phyloP scores from a whole-genome alignment of 1,139 yeast species.

The Pichia terricola region DNA sequence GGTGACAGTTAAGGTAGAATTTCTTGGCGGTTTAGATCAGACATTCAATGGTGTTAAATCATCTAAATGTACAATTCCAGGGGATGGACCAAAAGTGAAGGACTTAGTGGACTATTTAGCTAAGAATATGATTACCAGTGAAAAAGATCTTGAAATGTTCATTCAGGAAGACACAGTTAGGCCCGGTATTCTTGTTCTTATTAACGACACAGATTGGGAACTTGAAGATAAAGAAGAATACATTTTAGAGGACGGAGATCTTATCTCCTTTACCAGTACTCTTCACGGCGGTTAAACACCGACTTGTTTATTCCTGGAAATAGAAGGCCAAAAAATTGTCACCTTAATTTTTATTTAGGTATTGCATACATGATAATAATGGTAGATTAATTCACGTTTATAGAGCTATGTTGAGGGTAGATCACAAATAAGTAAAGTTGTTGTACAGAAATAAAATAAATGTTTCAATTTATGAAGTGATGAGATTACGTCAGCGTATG shows the following conservation, averaged over 20 bases:
- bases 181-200: slow-evolving; percentile 85
- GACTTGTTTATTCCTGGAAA: no score
- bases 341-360: no score
- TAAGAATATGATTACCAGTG: slow-evolving; percentile 45
- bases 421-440: no score
- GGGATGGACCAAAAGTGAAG: slow-evolving; percentile 17
- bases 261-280: slow-evolving; percentile 82
- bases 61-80: slow-evolving; percentile 12
- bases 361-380: no score
- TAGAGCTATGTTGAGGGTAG: no score
- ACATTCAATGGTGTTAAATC: slow-evolving; percentile 38
- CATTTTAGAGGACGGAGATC: slow-evolving; percentile 64
- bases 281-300: slow-evolving; percentile 74
- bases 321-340: no score
- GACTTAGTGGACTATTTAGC: slow-evolving; percentile 51
- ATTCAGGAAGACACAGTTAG: slow-evolving; percentile 73
- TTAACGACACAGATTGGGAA: slow-evolving; percentile 97
- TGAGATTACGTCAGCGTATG: no score
- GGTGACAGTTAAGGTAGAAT: slow-evolving; percentile 13
- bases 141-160: slow-evolving; percentile 62
- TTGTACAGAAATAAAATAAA: no score
- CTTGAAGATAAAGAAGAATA: slow-evolving; percentile 82
- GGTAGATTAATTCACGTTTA: no score
- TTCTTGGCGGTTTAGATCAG: slow-evolving; percentile 43
- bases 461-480: no score